phyloP scores from a whole-genome alignment of 2,329 filamentous ascomycete species.

The Colletotrichum theobromicola region DNA sequence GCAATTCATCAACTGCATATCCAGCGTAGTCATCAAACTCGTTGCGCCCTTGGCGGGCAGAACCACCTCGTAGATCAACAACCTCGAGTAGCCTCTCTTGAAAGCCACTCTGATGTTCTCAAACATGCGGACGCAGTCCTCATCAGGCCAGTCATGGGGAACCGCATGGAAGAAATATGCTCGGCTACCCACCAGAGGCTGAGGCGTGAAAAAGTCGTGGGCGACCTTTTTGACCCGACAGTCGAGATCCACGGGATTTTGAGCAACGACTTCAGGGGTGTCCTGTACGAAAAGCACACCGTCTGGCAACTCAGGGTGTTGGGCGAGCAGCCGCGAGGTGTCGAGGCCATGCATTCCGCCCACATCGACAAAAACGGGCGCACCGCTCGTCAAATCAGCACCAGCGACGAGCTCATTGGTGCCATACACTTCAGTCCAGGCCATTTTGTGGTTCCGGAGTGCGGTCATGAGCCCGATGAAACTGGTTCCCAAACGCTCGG shows the following conservation, averaged over 20 bases:
- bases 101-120: constrained; percentile 36
- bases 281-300: constrained; percentile 41
- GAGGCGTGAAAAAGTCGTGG: constrained; percentile 28
- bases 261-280: constrained; percentile 38
- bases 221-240: constrained; percentile 21
- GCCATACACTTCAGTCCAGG: constrained; percentile 37
- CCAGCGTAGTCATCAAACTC: constrained; percentile 34
- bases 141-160: constrained; percentile 47
- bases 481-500: constrained; percentile 29
- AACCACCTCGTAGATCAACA: constrained; percentile 43
- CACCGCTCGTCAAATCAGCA: constrained; percentile 12
- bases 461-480: constrained; percentile 41
- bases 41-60: constrained; percentile 36
- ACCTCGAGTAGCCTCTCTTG: constrained; percentile 40
- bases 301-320: constrained; percentile 34
- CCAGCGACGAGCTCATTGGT: constrained; percentile 24
- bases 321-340: constrained; percentile 29
- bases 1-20: constrained; percentile 39
- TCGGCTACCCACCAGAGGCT: constrained; percentile 29
- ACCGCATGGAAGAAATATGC: constrained; percentile 47
- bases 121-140: constrained; percentile 35
- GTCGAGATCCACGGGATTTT: constrained; percentile 22
- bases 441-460: constrained; percentile 34
- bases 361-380: constrained; percentile 39
- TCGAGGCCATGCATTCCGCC: constrained; percentile 43